These are phyloP conservation scores for Histomonas meleagridis DNA, from an alignment of 208 protist species.

Conservation along the genomic window DNA sequence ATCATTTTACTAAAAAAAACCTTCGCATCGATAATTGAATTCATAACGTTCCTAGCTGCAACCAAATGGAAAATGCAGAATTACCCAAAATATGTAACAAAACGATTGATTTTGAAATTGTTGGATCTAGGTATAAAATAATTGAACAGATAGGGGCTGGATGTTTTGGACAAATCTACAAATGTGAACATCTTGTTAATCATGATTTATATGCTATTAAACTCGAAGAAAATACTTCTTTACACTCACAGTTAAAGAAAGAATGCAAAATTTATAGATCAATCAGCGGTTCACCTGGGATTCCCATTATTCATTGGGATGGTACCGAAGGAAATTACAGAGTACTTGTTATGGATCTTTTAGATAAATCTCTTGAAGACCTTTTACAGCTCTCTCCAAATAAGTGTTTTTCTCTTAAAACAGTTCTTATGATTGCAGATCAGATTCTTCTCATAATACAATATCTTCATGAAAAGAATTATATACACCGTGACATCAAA, in stretches of 20 bases:
- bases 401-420: conserved; percentile 21
- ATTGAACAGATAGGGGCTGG: not conserved
- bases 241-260: conserved; percentile 85
- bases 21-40: too few species aligned
- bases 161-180: not conserved
- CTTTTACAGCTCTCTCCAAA: conserved; percentile 78
- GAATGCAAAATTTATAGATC: conserved; percentile 79
- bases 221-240: conserved; percentile 61
- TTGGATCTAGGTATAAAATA: not conserved
- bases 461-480: conserved; percentile 85
- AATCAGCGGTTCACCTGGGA: conserved; percentile 60
- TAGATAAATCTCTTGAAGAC: conserved; percentile 90
- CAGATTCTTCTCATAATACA: conserved; percentile 5
- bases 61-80: too few species aligned
- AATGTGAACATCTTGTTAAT: conserved; percentile 40
- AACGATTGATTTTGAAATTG: not conserved
- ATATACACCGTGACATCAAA: conserved; percentile 85
- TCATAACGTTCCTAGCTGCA: too few species aligned
- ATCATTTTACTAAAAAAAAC: too few species aligned
- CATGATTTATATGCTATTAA: conserved; percentile 73
- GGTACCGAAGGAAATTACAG: conserved; percentile 88
- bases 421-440: conserved; percentile 18
- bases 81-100: too few species aligned
- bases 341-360: conserved; percentile 92
- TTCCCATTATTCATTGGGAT: conserved; percentile 81